Evolutionary conservation across 148 eudicot genomes (phyloP).

Genomic region (Linanthus parryae): DNA sequence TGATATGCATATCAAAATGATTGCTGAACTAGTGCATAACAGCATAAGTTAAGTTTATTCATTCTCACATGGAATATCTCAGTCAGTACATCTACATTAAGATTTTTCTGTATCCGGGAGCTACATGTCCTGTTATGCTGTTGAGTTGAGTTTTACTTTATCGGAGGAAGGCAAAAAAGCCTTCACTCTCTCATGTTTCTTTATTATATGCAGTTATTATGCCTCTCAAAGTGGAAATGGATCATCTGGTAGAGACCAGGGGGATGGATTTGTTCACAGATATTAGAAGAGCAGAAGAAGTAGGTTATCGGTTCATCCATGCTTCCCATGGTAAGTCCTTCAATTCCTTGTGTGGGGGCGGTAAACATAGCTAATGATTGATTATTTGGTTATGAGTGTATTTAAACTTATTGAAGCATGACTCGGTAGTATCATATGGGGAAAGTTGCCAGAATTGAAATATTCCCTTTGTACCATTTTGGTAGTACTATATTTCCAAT

Average conservation of each 20-base stretch:
- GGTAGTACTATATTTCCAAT: not conserved
- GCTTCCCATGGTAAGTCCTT: conserved; percentile 45
- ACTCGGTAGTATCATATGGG: not conserved
- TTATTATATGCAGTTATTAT: conserved; percentile 37
- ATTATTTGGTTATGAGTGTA: not conserved
- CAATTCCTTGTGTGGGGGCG: not conserved
- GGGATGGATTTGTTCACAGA: conserved; percentile 58
- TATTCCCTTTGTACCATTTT: not conserved
- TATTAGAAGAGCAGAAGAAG: conserved; percentile 67
- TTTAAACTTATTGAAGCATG: not conserved
- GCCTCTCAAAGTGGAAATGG: conserved; percentile 53
- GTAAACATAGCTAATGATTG: not conserved
- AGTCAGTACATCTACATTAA: too few species aligned
- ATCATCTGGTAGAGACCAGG: conserved; percentile 46
- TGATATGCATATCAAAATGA: too few species aligned
- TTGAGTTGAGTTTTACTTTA: too few species aligned
- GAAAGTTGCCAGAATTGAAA: not conserved
- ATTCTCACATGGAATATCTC: too few species aligned
- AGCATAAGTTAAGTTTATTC: too few species aligned
- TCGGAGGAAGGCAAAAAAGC: too few species aligned
- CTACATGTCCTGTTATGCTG: too few species aligned
- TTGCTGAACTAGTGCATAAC: too few species aligned
- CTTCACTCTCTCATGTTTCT: too few species aligned
- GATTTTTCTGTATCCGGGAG: too few species aligned
- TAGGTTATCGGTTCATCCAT: conserved; percentile 60